phyloP scores from a whole-genome alignment of 352 stramenopile species.

The Phytophthora lateralis region DNA sequence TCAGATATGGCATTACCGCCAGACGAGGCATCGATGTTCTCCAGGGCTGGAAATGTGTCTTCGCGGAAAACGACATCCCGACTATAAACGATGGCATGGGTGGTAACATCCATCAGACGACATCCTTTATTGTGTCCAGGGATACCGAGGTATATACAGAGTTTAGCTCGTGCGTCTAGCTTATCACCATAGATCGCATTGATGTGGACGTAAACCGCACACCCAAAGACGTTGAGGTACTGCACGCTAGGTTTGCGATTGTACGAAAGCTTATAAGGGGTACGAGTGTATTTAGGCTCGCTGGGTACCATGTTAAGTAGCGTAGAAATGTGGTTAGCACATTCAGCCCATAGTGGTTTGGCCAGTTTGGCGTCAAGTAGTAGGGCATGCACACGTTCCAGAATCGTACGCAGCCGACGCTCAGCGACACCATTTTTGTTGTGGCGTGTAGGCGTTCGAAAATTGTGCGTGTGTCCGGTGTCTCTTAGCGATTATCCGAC shows the following conservation, averaged over 20 bases:
- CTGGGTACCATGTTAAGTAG: constrained; percentile 8
- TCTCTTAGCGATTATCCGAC: constrained; percentile 11
- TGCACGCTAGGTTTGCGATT: constrained; percentile 1
- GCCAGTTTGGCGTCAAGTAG: constrained; percentile 1
- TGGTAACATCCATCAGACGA: constrained; percentile 9
- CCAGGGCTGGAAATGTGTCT: not conserved
- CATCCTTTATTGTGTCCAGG: constrained; percentile 4
- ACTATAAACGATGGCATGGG: constrained; percentile 11
- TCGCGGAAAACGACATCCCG: constrained; percentile 13
- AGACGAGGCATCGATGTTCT: not conserved
- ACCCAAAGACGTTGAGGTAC: constrained; percentile 10
- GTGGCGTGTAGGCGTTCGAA: constrained; percentile 15
- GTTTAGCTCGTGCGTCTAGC: constrained; percentile 4
- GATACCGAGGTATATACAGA: constrained; percentile 7
- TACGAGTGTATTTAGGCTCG: not conserved
- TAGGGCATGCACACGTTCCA: constrained; percentile 10
- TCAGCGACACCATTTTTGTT: constrained; percentile 24
- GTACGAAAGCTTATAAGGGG: constrained; percentile 8
- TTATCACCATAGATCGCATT: constrained; percentile 4
- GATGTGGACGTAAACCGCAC: constrained; percentile 3
- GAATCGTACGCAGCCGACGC: constrained; percentile 19
- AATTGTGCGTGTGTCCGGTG: constrained; percentile 27
- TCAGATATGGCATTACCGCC: not conserved
- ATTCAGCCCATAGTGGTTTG: constrained; percentile 10
- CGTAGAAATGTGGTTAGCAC: constrained; percentile 14